Evolutionary conservation across 495 filamentous ascomycete genomes (phyloP), one percentile per base, ranked within the genome.

Genomic region (Trichoderma erinaceum): DNA sequence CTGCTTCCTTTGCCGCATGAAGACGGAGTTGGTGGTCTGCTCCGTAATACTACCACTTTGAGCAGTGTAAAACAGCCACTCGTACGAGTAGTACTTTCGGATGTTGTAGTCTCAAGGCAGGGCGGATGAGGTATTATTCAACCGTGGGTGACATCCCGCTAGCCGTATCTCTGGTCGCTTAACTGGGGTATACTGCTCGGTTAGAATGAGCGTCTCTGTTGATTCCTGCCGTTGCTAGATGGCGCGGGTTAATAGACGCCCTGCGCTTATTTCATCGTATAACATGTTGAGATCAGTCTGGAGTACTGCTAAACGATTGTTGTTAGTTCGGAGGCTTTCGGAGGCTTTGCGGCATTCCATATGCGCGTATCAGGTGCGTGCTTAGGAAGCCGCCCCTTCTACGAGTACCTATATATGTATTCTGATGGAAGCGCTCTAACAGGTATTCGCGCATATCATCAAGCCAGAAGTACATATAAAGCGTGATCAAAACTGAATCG

Each of bases 81-180:
- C 16, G n/a, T n/a, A 56, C n/a, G 8, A 56, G 21, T 21, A 52
- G 48, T 56, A 21, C 21, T n/a, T 56, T 5, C 21, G n/a, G 44
- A 15, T 4, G 44, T 4, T 48, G n/a, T 48, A 16, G n/a, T 48
- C n/a, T n/a, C 44, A 48, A n/a, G 44, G 25, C 50, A 21, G n/a
- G 21, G 50, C 50, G 50, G 21, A 3, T 56, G 50, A 61, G 23
- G 56, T 61, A 32, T 61, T 61, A 61, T 8, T 61, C 23, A 61
- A 16, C 56, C 1, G 56, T 61, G 56, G 56, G 56, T 61, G 56
- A 61, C 25, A 61, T 61, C 56, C 56, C 25, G 56, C 56, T 61
- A 61, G 23, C 56, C 25, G 56, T 16, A 61, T 61, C 56, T 61
- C 56, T 61, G 27, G 56, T 61, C 56, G 27, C 56, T 4, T 32